Base-by-base conservation (phyloP, 1,284 basidiomycete genomes). In the Vanrija sp. region DNA sequence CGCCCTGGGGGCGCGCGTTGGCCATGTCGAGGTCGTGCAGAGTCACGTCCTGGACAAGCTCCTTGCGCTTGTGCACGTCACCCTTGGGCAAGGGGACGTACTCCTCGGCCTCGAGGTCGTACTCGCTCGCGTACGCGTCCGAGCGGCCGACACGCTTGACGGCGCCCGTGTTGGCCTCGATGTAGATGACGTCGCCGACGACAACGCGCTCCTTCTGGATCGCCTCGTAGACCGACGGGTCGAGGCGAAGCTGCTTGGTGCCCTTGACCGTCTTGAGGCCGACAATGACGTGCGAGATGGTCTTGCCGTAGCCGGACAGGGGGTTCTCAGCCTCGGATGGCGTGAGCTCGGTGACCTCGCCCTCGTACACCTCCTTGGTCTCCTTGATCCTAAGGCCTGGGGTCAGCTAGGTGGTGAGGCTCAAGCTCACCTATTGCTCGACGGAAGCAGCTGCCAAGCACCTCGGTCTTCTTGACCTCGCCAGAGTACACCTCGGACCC, bases 381-480 rank as follows among this genome's bases (percentile, higher is more conserved):
- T 98, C 95, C 76, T 97, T 97, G 80, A 96, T 93, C 69, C 92
- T 84, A 25, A 96, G 81, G 49, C 93, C 92, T 95, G 67, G 10
- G 23, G 20, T 35, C 20, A 45, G 48, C 45, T 57, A 35, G 45
- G 37, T 25, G 44, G 20, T 54, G 43, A 19, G 35, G 14, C 23
- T 42, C 16, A 23, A 10, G 79, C 87, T 69, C 71, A 92, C 94
- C 95, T 57, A 98, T 98, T 10, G 96, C 94, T 62, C 95, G 80
- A 54, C 95, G 82, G 77, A 98, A 98, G 48, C 86, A 85, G 75
- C 97, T 94, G 56, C 93, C 91, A n/a, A 98, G 79, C 3, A 98
- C 94, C 73, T 98, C 95, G 0, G 95, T 98, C 82, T 98, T 98
- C 80, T 98, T 98, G 52, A 98, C 93, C 76, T 98, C 95, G 9